Conservation (phyloP, 2,329 filamentous ascomycete genomes). For the Diaporthe sp. region DNA sequence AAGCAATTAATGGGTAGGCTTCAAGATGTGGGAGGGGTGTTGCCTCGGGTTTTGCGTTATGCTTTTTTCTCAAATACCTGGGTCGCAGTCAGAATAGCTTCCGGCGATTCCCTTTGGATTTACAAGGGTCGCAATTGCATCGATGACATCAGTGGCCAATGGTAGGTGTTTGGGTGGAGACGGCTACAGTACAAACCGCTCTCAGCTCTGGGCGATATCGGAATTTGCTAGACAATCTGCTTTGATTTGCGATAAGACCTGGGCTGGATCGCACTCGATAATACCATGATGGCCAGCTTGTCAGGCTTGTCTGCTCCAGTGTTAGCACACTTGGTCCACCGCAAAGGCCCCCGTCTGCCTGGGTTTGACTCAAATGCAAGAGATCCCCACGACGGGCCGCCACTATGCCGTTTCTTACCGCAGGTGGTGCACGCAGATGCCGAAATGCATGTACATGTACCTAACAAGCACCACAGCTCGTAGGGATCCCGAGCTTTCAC, state of each 20-base stretch:
- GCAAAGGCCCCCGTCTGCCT: background rate
- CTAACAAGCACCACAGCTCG: background rate
- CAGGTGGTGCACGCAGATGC: background rate
- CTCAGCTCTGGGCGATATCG: slow-evolving; percentile 27
- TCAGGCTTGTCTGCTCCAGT: background rate
- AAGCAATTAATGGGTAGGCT: background rate
- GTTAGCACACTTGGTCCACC: slow-evolving; percentile 9
- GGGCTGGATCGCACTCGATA: background rate
- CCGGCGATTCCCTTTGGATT: slow-evolving; percentile 29
- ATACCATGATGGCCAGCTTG: background rate
- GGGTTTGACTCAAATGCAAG: background rate
- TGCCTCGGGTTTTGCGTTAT: slow-evolving; percentile 8
- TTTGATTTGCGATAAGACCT: background rate
- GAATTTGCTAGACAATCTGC: background rate
- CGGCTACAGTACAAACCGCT: background rate
- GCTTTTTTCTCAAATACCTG: slow-evolving; percentile 17
- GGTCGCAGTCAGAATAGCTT: slow-evolving; percentile 26
- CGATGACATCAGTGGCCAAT: slow-evolving; percentile 41
- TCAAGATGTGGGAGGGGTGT: background rate
- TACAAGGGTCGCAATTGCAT: background rate
- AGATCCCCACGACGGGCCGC: background rate
- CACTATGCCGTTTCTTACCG: slow-evolving; percentile 5
- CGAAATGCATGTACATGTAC: background rate
- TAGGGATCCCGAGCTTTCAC: background rate
- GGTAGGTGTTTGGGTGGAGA: slow-evolving; percentile 7